phyloP scores from a whole-genome alignment of 2,329 filamentous ascomycete species.

The Graphiopsis chlorocephala region DNA sequence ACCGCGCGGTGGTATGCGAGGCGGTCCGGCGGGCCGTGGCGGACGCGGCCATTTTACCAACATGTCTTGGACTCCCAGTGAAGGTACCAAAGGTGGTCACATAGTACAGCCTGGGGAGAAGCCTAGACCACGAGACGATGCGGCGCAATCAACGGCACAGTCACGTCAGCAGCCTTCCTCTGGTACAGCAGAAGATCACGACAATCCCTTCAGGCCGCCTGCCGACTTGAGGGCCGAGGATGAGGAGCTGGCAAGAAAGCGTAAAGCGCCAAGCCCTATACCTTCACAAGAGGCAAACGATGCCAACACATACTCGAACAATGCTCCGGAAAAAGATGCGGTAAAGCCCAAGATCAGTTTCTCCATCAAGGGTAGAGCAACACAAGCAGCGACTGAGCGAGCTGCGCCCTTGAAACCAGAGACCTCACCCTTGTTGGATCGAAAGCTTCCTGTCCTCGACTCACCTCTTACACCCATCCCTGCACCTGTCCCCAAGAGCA shows the following conservation, averaged over 20 bases:
- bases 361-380: slow-evolving; percentile 73
- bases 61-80: slow-evolving; percentile 66
- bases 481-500: slow-evolving; percentile 33
- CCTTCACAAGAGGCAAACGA: not conserved
- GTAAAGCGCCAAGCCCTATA: slow-evolving; percentile 20
- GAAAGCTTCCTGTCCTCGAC: slow-evolving; percentile 35
- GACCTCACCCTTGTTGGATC: slow-evolving; percentile 39
- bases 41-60: slow-evolving; percentile 62
- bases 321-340: slow-evolving; percentile 39
- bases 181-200: slow-evolving; percentile 51
- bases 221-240: slow-evolving; percentile 67
- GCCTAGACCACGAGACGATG: slow-evolving; percentile 21
- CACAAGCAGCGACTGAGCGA: slow-evolving; percentile 46
- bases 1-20: slow-evolving; percentile 29
- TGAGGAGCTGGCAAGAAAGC: slow-evolving; percentile 42
- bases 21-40: slow-evolving; percentile 44
- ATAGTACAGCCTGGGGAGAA: slow-evolving; percentile 35
- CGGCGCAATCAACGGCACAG: slow-evolving; percentile 28
- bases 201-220: slow-evolving; percentile 61
- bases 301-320: slow-evolving; percentile 24
- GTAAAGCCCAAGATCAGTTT: slow-evolving; percentile 74
- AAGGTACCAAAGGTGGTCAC: slow-evolving; percentile 53
- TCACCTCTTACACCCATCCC: slow-evolving; percentile 21
- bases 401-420: slow-evolving; percentile 24
- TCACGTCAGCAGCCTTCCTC: slow-evolving; percentile 24